Base-by-base conservation (phyloP, 768 basidiomycete species). In the Lanmaoa pseudosensibilis region DNA sequence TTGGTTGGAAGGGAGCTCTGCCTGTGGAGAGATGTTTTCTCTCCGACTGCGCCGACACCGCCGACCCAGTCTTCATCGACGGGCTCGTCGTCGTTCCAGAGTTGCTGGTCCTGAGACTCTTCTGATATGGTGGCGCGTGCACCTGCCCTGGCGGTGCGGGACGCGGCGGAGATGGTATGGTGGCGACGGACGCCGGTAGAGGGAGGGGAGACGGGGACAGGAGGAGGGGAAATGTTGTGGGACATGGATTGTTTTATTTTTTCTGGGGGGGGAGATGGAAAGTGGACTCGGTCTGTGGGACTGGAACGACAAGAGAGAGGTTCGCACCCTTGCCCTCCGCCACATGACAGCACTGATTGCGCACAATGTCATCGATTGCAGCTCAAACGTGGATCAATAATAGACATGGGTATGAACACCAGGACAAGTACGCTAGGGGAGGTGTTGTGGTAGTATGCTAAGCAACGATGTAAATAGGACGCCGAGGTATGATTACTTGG, bases 1-100 rank as follows among this genome's bases (percentile, higher is more conserved):
- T 81, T 83, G 49, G 90, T 89, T 1, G 90, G 90, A 54, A 92
- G 79, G 23, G 90, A 92, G 55, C 83, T 83, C 73, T 92, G 90
- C 47, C 90, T 79, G 69, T 92, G 90, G 54, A 92, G 78, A 39
- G 83, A 85, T 9, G 84, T 81, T 72, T 90, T 90, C 73, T 92
- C 90, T 47, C 90, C 90, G 27, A 92, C 90, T 44, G 88, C 88
- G 39, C 90, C 90, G 50, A 90, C 84, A 23, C 85, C 85, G 34
- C 88, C 88, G 32, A 86, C 84, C 90, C 90, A 90, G 68, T 90
- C 88, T 55, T 89, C 80, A 64, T 84, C 88, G 58, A 90, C 88
- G 44, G 83, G 78, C 64, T 90, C 88, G 66, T 92, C 90, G 57
- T 90, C 87, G 67, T 84, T 83, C 82, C 84, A 87, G 43, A 73